phyloP scores from a whole-genome alignment of 2,329 filamentous ascomycete species.

The Ramularia endophylla region DNA sequence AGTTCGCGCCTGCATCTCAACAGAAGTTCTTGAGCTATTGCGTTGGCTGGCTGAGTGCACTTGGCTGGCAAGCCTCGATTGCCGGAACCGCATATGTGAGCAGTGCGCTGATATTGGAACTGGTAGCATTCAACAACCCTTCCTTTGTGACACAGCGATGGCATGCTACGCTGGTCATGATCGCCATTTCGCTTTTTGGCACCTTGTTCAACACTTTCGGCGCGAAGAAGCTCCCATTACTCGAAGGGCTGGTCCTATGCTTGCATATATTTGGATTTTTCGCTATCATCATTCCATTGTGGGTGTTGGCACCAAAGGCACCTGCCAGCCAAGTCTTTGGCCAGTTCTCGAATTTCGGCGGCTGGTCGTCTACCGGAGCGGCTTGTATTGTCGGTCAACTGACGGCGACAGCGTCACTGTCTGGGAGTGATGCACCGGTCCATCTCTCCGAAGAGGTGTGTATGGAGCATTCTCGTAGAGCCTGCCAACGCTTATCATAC shows the following conservation, averaged over 20 bases:
- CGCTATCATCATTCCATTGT: slow-evolving; percentile 25
- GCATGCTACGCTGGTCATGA: slow-evolving; percentile 46
- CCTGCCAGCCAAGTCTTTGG: slow-evolving; percentile 31
- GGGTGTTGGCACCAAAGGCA: slow-evolving; percentile 25
- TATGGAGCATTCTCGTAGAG: too few relatives aligned
- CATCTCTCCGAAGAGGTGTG: too few relatives aligned
- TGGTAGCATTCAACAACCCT: slow-evolving; percentile 38
- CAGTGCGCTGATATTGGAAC: slow-evolving; percentile 43
- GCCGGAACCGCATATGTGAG: slow-evolving; percentile 45
- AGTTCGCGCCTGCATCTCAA: slow-evolving; percentile 25
- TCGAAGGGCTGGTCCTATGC: slow-evolving; percentile 35
- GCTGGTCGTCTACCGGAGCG: slow-evolving; percentile 32
- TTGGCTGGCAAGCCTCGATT: slow-evolving; percentile 47
- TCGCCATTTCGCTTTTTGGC: slow-evolving; percentile 40
- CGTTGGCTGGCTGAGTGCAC: slow-evolving; percentile 43
- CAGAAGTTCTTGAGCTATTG: slow-evolving; percentile 28
- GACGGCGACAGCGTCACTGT: too few relatives aligned
- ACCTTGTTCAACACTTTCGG: slow-evolving; percentile 38
- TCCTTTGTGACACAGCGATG: slow-evolving; percentile 39
- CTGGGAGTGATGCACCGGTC: too few relatives aligned
- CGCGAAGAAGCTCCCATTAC: slow-evolving; percentile 30
- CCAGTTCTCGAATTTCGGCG: slow-evolving; percentile 33
- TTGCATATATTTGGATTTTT: slow-evolving; percentile 36
- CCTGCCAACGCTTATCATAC: slow-evolving; percentile 9
- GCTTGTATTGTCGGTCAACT: slow-evolving; percentile 31